These are phyloP conservation scores for Neofusicoccum ribis DNA, from an alignment of 2,329 filamentous ascomycete species.

Conservation along the genomic window DNA sequence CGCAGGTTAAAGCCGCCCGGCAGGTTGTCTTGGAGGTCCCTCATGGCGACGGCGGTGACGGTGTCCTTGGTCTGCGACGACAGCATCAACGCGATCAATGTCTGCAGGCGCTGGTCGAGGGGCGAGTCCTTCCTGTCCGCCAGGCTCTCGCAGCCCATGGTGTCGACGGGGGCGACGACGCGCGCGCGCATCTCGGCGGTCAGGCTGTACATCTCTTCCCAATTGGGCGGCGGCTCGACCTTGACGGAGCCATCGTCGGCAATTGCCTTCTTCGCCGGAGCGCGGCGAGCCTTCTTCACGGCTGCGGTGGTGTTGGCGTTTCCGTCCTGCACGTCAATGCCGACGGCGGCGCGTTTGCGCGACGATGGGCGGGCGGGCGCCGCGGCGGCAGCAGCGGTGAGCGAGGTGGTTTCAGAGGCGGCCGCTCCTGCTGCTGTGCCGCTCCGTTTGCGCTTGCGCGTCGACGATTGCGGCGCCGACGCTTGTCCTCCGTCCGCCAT, in stretches of 20 bases:
- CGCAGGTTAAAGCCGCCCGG: constrained; percentile 68
- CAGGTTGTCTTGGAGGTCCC: constrained; percentile 72
- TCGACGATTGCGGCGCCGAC: constrained; percentile 19
- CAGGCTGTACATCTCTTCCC: constrained; percentile 77
- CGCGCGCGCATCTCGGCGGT: constrained; percentile 76
- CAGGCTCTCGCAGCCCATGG: constrained; percentile 89
- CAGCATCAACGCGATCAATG: constrained; percentile 83
- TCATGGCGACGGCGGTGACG: constrained; percentile 82
- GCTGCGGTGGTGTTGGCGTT: not conserved
- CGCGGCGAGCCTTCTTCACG: constrained; percentile 38
- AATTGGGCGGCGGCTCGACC: constrained; percentile 69
- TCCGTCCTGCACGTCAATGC: not conserved
- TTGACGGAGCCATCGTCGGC: constrained; percentile 39
- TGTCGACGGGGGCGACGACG: constrained; percentile 83
- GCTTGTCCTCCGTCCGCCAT: not conserved
- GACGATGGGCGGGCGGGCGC: not conserved
- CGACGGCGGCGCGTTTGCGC: not conserved
- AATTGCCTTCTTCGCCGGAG: constrained; percentile 36
- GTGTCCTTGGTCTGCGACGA: constrained; percentile 93
- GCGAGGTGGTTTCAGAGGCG: constrained; percentile 25
- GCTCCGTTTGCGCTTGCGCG: constrained; percentile 53
- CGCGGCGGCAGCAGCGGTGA: constrained; percentile 27
- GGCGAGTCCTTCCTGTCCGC: constrained; percentile 55
- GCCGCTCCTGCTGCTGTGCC: constrained; percentile 36
- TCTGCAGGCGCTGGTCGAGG: constrained; percentile 75